Evolutionary conservation across 768 basidiomycete genomes (phyloP), one percentile per base, ranked within the genome.

Genomic region (Termitomyces sp.): DNA sequence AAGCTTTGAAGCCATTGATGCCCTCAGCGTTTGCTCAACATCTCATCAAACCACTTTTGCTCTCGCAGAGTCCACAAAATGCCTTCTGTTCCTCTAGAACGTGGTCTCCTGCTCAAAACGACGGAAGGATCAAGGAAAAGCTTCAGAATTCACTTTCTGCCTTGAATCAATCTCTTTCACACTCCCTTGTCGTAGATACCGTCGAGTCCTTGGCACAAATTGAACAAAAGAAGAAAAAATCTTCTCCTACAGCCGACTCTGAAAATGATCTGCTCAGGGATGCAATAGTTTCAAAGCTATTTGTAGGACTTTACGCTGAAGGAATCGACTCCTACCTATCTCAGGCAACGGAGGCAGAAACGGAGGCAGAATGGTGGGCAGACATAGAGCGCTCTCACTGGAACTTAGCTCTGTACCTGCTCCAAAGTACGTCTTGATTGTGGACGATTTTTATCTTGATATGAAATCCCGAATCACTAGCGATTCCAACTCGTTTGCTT

Each of bases 361-460:
- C 77, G 7, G 91, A 94, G 63, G 83, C 89, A 19, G 82, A 89
- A 45, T 97, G 89, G 88, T 98, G 94, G 94, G 77, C 79, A 15
- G 79, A 83, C 30, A 68, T 89, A 42, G 85, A 87, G 60, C 77
- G 82, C 33, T 91, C 88, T 3, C 65, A 74, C 28, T 61, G 70
- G 51, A 78, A 75, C 19, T 76, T 86, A 10, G 78, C 78, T 3
- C 72, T 80, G 65, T 93, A 89, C 69, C 75, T 95, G 28, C 60
- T 95, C 1, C 89, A 94, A 74, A 90, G 92, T 95, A 65, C 63
- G 86, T 75, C 38, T 52, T 21, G n/a, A 37, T 30, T 26, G 12
- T 12, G 19, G 5, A 55, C 17, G 5, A 30, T 43, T 21, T 14
- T 12, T 5, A 9, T 37, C 9, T 1, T 19, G 37, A n/a, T 50